These are phyloP conservation scores for Irpex sp. DNA, from an alignment of 1,284 basidiomycete species.

Conservation along the genomic window DNA sequence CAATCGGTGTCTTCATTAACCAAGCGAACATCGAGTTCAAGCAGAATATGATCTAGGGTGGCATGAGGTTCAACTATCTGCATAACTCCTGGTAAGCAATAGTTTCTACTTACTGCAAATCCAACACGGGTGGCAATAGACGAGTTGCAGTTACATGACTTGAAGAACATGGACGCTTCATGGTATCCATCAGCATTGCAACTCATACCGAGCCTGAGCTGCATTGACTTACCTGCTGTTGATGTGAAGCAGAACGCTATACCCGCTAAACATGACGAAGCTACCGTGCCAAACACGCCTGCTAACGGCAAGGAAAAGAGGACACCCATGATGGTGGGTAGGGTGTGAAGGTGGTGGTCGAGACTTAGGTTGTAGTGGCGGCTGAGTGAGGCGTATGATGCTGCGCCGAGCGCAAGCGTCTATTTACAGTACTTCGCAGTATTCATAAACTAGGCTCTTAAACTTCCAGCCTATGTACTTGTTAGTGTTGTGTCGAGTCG, in stretches of 20 bases:
- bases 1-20: constrained; percentile 90
- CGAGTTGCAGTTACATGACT: constrained; percentile 98
- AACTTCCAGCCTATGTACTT: too few relatives aligned
- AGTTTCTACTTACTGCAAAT: constrained; percentile 70
- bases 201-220: not conserved
- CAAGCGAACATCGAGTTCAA: constrained; percentile 96
- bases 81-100: not conserved
- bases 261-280: constrained; percentile 77
- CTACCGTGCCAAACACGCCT: constrained; percentile 74
- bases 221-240: constrained; percentile 58
- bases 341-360: constrained; percentile 1
- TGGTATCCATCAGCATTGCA: constrained; percentile 4
- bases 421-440: not conserved
- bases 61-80: not conserved
- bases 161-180: constrained; percentile 93
- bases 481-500: too few relatives aligned
- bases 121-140: constrained; percentile 97
- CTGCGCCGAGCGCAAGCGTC: not conserved
- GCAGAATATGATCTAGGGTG: constrained; percentile 85
- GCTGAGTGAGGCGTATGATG: not conserved
- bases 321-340: constrained; percentile 56
- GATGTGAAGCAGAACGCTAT: constrained; percentile 81
- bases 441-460: too few relatives aligned
- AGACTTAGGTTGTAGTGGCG: not conserved
- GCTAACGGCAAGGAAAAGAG: constrained; percentile 86